Evolutionary conservation across 1,284 basidiomycete genomes (phyloP).

Genomic region (Agroathelia rolfsii): DNA sequence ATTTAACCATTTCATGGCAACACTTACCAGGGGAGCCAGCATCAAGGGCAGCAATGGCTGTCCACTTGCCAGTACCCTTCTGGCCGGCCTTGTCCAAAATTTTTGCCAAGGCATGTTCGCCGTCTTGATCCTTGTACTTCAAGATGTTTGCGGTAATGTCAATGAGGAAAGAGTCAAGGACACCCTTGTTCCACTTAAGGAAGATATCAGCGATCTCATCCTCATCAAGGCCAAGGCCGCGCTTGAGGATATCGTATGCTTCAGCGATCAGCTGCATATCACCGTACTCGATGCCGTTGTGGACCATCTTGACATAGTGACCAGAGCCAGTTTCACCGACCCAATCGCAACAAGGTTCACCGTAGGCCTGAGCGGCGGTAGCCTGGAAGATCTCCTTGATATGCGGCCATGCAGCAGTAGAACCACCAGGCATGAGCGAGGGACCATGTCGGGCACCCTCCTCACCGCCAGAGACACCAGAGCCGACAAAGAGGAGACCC

Average conservation of each 20-base stretch:
- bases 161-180: constrained; percentile 98
- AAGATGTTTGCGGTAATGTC: constrained; percentile 96
- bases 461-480: constrained; percentile 99
- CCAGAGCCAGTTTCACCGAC: constrained; percentile 92
- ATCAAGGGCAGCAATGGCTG: constrained; percentile 95
- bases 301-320: constrained; percentile 99
- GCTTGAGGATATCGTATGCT: constrained; percentile 97
- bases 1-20: constrained; percentile 7
- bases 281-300: constrained; percentile 99
- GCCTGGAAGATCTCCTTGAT: constrained; percentile 99
- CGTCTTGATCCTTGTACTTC: constrained; percentile 94
- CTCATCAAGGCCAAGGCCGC: constrained; percentile 80
- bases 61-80: constrained; percentile 99
- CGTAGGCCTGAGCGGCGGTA: constrained; percentile 90
- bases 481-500: constrained; percentile 95
- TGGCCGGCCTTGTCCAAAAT: constrained; percentile 96
- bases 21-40: constrained; percentile 77
- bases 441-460: constrained; percentile 97
- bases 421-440: constrained; percentile 99
- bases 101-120: constrained; percentile 81
- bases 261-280: constrained; percentile 99
- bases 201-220: constrained; percentile 88
- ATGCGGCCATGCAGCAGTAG: constrained; percentile 85
- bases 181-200: constrained; percentile 93
- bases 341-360: constrained; percentile 99